Percentiles rank a stretch among this genome's conserved stretches.
These are phyloP conservation scores for Rubroshorea leprosula DNA, from an alignment of 345 rosid species.

Conservation along the genomic window DNA sequence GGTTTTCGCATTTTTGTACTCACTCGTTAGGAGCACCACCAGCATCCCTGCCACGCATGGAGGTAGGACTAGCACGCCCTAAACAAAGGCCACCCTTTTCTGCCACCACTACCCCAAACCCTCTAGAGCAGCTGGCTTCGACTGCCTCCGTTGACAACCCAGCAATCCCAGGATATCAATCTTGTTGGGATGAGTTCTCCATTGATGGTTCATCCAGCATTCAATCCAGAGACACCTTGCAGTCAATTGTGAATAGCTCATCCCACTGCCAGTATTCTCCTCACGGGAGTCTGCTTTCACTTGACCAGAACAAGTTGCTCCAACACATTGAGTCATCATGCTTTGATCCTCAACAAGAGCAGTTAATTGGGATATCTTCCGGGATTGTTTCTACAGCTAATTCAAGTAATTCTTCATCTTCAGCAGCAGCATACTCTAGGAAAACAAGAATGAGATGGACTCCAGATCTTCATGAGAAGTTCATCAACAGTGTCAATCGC, in stretches of 20 bases:
- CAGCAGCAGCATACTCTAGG: slow-evolving; percentile 16
- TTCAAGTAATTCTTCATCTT: slow-evolving; percentile 11
- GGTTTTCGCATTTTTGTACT: no score
- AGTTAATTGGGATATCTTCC: slow-evolving; percentile 25
- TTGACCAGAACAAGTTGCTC: slow-evolving; percentile 9
- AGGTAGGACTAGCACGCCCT: no score
- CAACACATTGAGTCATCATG: neutral
- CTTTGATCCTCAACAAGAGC: slow-evolving; percentile 17
- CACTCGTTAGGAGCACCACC: no score
- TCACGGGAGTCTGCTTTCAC: slow-evolving; percentile 1
- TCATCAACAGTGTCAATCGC: slow-evolving; percentile 67
- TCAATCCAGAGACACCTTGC: slow-evolving; percentile 4
- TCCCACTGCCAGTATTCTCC: neutral
- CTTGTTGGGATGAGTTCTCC: neutral
- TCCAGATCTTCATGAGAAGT: slow-evolving; percentile 83
- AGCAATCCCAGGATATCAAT: neutral
- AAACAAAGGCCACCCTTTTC: no score
- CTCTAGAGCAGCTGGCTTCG: neutral
- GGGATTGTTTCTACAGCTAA: slow-evolving; percentile 5
- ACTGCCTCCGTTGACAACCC: neutral
- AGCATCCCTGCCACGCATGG: no score
- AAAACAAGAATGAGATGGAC: slow-evolving; percentile 85
- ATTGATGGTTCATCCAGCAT: neutral
- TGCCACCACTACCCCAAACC: no score
- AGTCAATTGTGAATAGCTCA: slow-evolving; percentile 1